Evolutionary conservation across 495 filamentous ascomycete genomes (phyloP).

Genomic region (Daldinia caldariorum): DNA sequence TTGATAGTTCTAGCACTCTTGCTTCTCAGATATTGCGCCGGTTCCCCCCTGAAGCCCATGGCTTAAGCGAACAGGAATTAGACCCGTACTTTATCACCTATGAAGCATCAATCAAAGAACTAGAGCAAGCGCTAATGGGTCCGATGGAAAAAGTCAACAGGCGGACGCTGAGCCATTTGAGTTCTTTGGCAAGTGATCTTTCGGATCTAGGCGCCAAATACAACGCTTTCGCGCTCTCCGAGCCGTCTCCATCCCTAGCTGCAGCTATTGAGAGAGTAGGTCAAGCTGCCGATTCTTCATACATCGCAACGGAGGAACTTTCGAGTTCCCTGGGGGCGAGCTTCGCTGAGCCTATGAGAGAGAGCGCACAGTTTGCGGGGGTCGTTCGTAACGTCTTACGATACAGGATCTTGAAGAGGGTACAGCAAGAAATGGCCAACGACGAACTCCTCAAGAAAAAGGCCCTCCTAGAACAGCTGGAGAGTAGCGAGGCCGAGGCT

Average conservation of each 20-base stretch:
- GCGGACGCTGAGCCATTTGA: conserved; percentile 83
- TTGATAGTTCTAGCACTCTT: conserved; percentile 62
- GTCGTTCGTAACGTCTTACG: conserved; percentile 88
- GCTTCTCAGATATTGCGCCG: conserved; percentile 72
- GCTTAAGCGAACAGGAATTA: conserved; percentile 85
- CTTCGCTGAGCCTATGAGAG: conserved; percentile 96
- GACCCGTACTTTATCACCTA: conserved; percentile 96
- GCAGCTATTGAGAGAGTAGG: conserved; percentile 93
- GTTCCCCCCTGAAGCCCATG: conserved; percentile 81
- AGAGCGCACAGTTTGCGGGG: conserved; percentile 95
- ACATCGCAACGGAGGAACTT: conserved; percentile 93
- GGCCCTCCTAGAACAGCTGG: conserved; percentile 79
- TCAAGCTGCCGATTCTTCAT: conserved; percentile 94
- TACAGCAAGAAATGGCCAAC: conserved; percentile 96
- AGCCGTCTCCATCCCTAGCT: conserved; percentile 86
- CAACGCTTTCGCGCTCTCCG: conserved; percentile 96
- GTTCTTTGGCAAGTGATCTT: conserved; percentile 83
- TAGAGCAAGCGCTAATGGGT: conserved; percentile 85
- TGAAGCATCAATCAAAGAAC: conserved; percentile 84
- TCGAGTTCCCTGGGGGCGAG: conserved; percentile 82
- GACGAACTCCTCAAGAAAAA: conserved; percentile 89
- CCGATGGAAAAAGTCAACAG: conserved; percentile 96
- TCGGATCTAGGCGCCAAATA: conserved; percentile 92
- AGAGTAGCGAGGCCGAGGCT: conserved; percentile 89
- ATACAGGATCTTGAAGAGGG: conserved; percentile 88